Conservation (phyloP, 164 flowering plant genomes). For the Saururus chinensis region DNA sequence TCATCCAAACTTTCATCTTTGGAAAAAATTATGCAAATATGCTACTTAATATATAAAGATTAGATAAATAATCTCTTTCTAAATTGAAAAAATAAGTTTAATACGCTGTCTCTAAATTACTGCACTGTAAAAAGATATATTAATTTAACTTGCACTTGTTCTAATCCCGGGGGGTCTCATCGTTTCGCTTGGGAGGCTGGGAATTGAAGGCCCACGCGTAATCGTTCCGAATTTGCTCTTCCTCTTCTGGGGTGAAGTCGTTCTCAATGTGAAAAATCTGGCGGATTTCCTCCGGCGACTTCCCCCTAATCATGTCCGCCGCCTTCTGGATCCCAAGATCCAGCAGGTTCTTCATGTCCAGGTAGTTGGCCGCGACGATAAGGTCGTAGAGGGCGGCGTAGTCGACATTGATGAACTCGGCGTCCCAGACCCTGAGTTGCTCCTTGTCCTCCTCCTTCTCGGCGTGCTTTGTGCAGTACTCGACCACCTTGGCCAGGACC, state of each 20-base stretch:
- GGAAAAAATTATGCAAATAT: too few species aligned
- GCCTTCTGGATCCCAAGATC: conserved; percentile 59
- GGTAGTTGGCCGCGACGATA: conserved; percentile 38
- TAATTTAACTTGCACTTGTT: too few species aligned
- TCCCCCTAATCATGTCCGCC: conserved; percentile 66
- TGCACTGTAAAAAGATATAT: too few species aligned
- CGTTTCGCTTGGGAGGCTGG: too few species aligned
- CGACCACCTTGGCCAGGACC: conserved; percentile 71
- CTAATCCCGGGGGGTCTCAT: too few species aligned
- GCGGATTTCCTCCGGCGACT: conserved; percentile 51
- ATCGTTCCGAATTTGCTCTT: conserved; percentile 61
- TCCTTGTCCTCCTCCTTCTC: conserved; percentile 31
- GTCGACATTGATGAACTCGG: conserved; percentile 17
- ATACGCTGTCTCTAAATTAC: too few species aligned
- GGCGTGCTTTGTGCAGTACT: conserved; percentile 76
- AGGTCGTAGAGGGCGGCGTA: conserved; percentile 19
- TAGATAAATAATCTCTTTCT: too few species aligned
- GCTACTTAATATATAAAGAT: too few species aligned
- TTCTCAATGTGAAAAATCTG: conserved; percentile 56
- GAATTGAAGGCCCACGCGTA: conserved; percentile 51
- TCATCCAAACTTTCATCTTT: too few species aligned
- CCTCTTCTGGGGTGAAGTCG: conserved; percentile 62
- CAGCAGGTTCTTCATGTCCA: conserved; percentile 47
- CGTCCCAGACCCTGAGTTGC: conserved; percentile 22
- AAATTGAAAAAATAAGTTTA: too few species aligned